phyloP scores from a whole-genome alignment of 768 basidiomycete genomes.

The Hemileccinum rubropunctum region DNA sequence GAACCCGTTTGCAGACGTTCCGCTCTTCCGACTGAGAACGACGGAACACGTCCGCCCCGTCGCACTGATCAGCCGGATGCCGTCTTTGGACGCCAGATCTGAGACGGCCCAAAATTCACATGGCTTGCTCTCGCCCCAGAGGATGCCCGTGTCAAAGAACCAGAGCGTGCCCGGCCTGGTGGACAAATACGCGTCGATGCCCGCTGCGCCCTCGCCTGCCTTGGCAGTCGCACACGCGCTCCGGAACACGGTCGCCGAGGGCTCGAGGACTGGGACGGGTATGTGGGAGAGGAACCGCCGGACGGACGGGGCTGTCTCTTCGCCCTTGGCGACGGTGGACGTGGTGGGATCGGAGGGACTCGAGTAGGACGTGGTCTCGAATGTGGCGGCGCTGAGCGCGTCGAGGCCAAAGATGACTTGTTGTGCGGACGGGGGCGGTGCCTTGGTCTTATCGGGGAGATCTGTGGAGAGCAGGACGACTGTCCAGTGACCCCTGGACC shows the following conservation, averaged over 20 bases:
- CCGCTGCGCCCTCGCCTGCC: slow-evolving; percentile 47
- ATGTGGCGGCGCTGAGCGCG: slow-evolving; percentile 44
- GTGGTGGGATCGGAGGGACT: slow-evolving; percentile 10
- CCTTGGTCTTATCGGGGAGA: slow-evolving; percentile 43
- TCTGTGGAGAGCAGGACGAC: slow-evolving; percentile 61
- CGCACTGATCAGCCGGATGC: slow-evolving; percentile 54
- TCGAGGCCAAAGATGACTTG: slow-evolving; percentile 75
- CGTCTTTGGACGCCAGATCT: slow-evolving; percentile 54
- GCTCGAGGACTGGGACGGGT: slow-evolving; percentile 42
- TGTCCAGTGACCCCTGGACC: slow-evolving; percentile 70
- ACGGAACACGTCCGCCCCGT: slow-evolving; percentile 69
- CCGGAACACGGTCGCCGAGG: slow-evolving; percentile 51
- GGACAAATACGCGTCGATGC: slow-evolving; percentile 66
- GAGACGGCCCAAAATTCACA: slow-evolving; percentile 73
- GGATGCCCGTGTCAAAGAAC: slow-evolving; percentile 65
- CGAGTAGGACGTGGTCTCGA: slow-evolving; percentile 44
- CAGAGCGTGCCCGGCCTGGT: slow-evolving; percentile 71
- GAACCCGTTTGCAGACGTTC: background rate
- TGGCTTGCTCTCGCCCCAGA: slow-evolving; percentile 75
- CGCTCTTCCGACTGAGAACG: slow-evolving; percentile 42
- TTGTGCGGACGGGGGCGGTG: slow-evolving; percentile 34
- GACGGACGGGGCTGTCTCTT: slow-evolving; percentile 47
- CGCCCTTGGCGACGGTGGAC: slow-evolving; percentile 45
- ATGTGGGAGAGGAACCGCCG: slow-evolving; percentile 53
- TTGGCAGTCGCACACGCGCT: slow-evolving; percentile 43